Conservation (phyloP, 1,139 yeast species). For the Zygoascus sp. region DNA sequence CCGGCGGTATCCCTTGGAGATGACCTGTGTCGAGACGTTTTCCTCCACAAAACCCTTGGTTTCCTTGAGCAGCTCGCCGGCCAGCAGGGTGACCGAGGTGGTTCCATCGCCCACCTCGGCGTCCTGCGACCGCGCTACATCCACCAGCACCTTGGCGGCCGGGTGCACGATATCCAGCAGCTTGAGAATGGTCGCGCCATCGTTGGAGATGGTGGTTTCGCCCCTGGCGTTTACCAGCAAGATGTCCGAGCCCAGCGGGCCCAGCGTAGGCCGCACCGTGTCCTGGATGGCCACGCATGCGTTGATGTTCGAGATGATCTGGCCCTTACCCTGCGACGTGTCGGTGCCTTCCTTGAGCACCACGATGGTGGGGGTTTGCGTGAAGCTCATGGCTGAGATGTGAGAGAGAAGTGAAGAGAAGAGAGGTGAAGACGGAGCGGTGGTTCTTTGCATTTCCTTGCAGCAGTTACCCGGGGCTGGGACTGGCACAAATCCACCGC, state of each 20-base stretch:
- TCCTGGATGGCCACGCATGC: conserved; percentile 98
- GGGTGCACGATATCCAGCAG: conserved; percentile 95
- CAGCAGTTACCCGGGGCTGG: neutral
- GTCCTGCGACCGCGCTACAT: conserved; percentile 93
- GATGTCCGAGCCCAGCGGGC: conserved; percentile 96
- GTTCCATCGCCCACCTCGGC: conserved; percentile 99
- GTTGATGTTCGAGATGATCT: conserved; percentile 88
- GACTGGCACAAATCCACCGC: too few species aligned
- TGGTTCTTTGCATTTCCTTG: neutral
- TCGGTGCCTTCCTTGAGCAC: conserved; percentile 98
- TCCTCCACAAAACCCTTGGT: conserved; percentile 89
- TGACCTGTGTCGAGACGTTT: conserved; percentile 86
- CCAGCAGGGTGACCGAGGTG: conserved; percentile 87
- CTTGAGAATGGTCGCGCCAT: conserved; percentile 94
- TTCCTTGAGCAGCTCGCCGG: conserved; percentile 92
- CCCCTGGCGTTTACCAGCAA: conserved; percentile 78
- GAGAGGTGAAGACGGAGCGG: too few species aligned
- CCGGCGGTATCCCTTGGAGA: conserved; percentile 79
- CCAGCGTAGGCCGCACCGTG: conserved; percentile 88
- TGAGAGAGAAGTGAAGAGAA: neutral
- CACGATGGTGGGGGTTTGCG: conserved; percentile 94
- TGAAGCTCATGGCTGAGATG: conserved; percentile 59
- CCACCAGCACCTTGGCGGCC: conserved; percentile 93
- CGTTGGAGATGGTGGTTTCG: conserved; percentile 91
- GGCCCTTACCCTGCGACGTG: conserved; percentile 93